A percentile compares a stretch with the other conserved stretches of the same genome.
These are phyloP conservation scores for Trichoderma erinaceum DNA, from an alignment of 495 filamentous ascomycete species.

Conservation along the genomic window DNA sequence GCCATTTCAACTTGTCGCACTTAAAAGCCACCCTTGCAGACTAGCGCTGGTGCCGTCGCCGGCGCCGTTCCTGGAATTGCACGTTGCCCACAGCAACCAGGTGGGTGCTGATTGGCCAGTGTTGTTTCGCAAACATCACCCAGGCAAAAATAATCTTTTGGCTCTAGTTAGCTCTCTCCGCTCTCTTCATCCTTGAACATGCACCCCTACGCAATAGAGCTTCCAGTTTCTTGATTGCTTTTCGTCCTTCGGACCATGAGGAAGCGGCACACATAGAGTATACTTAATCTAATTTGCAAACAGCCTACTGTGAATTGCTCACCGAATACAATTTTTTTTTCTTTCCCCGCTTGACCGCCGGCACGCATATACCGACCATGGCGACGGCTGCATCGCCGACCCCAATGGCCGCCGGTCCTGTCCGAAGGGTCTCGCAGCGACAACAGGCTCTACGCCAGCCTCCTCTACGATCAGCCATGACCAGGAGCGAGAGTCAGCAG, in stretches of 20 bases:
- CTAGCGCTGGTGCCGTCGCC: neutral
- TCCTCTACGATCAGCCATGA: neutral
- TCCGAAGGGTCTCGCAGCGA: constrained; percentile 8
- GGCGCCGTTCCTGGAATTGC: neutral
- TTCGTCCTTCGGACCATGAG: neutral
- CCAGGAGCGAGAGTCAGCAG: constrained; percentile 9
- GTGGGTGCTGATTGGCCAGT: neutral
- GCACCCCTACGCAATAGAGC: constrained; percentile 4
- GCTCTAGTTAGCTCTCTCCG: neutral
- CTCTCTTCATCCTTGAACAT: constrained; percentile 4
- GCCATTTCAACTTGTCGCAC: neutral
- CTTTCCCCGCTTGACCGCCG: neutral
- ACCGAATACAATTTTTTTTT: neutral
- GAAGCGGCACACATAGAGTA: neutral
- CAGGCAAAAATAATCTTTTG: constrained; percentile 3
- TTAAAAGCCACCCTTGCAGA: neutral
- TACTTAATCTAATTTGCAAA: neutral
- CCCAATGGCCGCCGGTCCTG: constrained; percentile 7
- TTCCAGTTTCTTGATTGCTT: neutral
- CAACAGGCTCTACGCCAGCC: constrained; percentile 5
- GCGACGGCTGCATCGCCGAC: constrained; percentile 15
- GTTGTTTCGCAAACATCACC: neutral
- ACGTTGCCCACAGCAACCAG: constrained; percentile 10
- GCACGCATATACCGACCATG: neutral
- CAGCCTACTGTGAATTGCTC: neutral